Conservation (phyloP, 164 flowering plant genomes). For the Vitis rotundifolia region DNA sequence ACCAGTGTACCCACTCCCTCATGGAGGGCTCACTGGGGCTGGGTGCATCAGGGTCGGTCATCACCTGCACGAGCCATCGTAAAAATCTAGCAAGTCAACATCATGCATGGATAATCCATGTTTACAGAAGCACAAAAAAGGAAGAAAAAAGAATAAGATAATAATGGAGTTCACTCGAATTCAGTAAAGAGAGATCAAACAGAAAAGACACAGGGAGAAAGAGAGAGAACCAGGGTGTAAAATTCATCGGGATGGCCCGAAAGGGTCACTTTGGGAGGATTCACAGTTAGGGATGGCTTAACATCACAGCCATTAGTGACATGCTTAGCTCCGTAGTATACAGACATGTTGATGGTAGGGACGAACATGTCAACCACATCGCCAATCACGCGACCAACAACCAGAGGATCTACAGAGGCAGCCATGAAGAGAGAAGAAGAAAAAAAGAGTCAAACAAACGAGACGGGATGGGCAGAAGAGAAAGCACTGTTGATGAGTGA, state of each 20-base stretch:
- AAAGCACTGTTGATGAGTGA: not conserved
- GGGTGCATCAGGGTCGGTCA: constrained; percentile 91
- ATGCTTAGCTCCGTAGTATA: constrained; percentile 56
- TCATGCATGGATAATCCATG: not conserved
- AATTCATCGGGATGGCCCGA: constrained; percentile 45
- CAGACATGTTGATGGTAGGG: constrained; percentile 54
- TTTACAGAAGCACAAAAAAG: no score
- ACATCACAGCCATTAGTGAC: constrained; percentile 71
- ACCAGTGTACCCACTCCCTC: constrained; percentile 86
- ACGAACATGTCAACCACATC: constrained; percentile 85
- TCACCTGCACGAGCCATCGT: constrained; percentile 42
- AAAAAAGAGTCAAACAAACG: not conserved
- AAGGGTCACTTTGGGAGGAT: constrained; percentile 53
- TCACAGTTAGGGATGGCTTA: constrained; percentile 57
- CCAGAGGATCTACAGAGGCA: constrained; percentile 56
- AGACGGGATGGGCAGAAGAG: not conserved
- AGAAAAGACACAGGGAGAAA: not conserved
- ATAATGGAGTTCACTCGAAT: no score
- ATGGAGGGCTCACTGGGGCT: constrained; percentile 79
- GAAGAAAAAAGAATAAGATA: not conserved
- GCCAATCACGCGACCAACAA: constrained; percentile 70
- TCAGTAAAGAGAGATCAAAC: no score
- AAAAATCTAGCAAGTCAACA: not conserved
- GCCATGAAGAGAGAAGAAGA: constrained; percentile 21
- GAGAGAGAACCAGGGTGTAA: constrained; percentile 51